These are phyloP conservation scores for Coemansia sp. DNA, from an alignment of 192 early-diverging fungal genomes.

Conservation along the genomic window DNA sequence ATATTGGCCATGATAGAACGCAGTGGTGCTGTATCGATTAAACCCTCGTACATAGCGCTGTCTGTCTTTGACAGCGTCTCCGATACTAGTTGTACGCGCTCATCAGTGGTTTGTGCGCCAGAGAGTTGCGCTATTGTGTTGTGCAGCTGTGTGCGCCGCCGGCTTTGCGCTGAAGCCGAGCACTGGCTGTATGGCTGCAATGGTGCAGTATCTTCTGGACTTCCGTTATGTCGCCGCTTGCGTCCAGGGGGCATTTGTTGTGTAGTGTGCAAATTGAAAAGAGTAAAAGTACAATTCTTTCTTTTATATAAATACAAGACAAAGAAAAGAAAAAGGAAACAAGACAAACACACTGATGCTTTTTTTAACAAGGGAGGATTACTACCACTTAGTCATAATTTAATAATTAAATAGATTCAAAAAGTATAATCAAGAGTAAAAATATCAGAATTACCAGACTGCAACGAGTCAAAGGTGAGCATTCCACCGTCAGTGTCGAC, in stretches of 20 bases:
- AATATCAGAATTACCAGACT: slow-evolving; percentile 37
- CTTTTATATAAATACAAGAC: background rate
- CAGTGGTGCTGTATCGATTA: slow-evolving; percentile 1
- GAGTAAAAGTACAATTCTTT: background rate
- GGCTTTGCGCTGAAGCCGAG: slow-evolving; percentile 29
- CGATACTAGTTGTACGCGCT: slow-evolving; percentile 17
- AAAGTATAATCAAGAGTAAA: slow-evolving; percentile 24
- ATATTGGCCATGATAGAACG: slow-evolving; percentile 20
- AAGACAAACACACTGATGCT: background rate
- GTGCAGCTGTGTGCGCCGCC: slow-evolving; percentile 24
- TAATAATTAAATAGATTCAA: slow-evolving; percentile 1
- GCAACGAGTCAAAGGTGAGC: slow-evolving; percentile 40
- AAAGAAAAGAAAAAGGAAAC: background rate
- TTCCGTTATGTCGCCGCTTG: background rate
- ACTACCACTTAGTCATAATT: no score
- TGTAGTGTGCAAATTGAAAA: background rate
- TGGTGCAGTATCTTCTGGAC: background rate
- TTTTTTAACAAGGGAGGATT: no score
- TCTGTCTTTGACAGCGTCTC: slow-evolving; percentile 13
- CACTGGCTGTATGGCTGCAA: slow-evolving; percentile 21
- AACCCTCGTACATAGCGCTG: background rate
- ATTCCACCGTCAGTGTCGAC: slow-evolving; percentile 26
- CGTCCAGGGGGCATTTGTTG: background rate
- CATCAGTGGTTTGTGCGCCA: background rate
- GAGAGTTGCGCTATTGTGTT: background rate